Conservation (phyloP, 75 land plant genomes). For the Picea sitchensis region DNA sequence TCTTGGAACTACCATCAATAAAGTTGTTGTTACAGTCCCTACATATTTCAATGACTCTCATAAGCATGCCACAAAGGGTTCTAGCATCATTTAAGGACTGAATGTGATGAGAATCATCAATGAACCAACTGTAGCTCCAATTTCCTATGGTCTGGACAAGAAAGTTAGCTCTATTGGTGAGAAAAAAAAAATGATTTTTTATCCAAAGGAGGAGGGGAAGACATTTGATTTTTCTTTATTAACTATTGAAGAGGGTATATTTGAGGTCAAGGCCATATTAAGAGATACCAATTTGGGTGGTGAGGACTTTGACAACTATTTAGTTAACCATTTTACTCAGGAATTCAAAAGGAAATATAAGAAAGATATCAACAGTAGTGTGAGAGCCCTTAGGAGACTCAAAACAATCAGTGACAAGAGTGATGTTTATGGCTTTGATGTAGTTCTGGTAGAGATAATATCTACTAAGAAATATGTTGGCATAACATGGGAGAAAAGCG, state of each 20-base stretch:
- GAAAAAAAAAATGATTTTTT: conserved; percentile 20
- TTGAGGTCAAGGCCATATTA: conserved; percentile 44
- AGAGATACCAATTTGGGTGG: conserved; percentile 46
- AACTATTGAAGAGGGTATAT: not conserved
- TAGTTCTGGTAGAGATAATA: no score
- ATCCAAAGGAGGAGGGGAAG: conserved; percentile 28
- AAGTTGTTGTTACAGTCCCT: conserved; percentile 30
- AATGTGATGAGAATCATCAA: conserved; percentile 23
- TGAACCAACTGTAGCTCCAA: no score
- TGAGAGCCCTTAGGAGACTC: conserved; percentile 13
- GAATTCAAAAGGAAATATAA: conserved; percentile 22
- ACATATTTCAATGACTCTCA: conserved; percentile 32
- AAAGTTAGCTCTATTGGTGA: no score
- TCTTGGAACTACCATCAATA: conserved; percentile 31
- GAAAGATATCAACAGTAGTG: conserved; percentile 6
- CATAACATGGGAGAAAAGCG: no score
- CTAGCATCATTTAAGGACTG: no score
- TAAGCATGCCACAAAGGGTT: conserved; percentile 13
- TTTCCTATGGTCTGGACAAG: no score
- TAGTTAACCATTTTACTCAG: conserved; percentile 23
- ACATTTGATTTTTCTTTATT: conserved; percentile 48
- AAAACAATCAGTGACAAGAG: conserved; percentile 11
- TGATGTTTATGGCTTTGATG: no score
- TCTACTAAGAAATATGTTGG: no score
- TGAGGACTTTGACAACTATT: conserved; percentile 16